phyloP scores from a whole-genome alignment of 768 basidiomycete genomes.

The Trametes coccinea region DNA sequence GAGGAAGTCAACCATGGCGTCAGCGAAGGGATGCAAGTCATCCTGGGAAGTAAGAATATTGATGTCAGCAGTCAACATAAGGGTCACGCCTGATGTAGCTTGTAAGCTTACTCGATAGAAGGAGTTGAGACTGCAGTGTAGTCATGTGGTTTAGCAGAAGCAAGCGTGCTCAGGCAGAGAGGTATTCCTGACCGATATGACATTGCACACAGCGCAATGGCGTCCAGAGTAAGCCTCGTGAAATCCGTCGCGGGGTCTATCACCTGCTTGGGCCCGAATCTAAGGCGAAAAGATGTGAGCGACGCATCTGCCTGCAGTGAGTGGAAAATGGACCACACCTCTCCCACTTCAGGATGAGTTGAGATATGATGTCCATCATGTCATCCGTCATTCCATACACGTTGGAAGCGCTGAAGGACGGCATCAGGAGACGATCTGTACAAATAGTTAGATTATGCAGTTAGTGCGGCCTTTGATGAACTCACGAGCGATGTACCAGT shows the following conservation, averaged over 20 bases:
- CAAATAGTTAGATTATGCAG: not conserved
- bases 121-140: conserved; percentile 41
- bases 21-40: conserved; percentile 39
- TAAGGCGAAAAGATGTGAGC: conserved; percentile 10
- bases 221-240: conserved; percentile 48
- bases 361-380: conserved; percentile 46
- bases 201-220: conserved; percentile 48
- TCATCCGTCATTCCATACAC: conserved; percentile 48
- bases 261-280: conserved; percentile 42
- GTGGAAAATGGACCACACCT: conserved; percentile 27
- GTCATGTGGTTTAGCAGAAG: not conserved
- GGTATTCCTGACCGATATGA: conserved; percentile 34
- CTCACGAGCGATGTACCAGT: conserved; percentile 48
- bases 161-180: not conserved
- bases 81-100: too few species aligned
- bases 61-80: too few species aligned
- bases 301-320: not conserved
- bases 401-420: conserved; percentile 41
- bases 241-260: conserved; percentile 48
- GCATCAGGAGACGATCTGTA: conserved; percentile 41
- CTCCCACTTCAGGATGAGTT: conserved; percentile 47
- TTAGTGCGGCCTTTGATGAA: not conserved
- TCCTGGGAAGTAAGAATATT: conserved; percentile 24
- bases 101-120: conserved; percentile 39
- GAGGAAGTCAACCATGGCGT: conserved; percentile 46